phyloP scores from a whole-genome alignment of 805 yeast genomes.

The Spathaspora hagerdaliae region DNA sequence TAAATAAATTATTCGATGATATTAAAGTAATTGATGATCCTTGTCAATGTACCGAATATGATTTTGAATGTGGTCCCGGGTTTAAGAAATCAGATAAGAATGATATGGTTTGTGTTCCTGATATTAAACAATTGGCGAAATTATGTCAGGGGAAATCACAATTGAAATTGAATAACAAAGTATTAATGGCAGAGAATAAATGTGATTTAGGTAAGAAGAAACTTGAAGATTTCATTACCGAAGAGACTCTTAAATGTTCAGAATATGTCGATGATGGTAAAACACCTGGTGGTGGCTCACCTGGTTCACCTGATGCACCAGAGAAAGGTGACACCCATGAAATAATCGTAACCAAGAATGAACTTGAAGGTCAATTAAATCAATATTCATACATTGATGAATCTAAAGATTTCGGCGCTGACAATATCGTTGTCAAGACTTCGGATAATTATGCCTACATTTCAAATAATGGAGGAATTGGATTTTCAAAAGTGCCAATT shows the following conservation, averaged over 20 bases:
- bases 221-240: constrained; percentile 19
- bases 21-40: constrained; percentile 45
- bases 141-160: constrained; percentile 20
- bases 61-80: constrained; percentile 67
- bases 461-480: constrained; percentile 52
- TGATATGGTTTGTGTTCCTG: constrained; percentile 46
- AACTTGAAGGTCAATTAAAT: constrained; percentile 49
- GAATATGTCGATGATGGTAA: constrained; percentile 15
- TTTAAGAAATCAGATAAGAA: constrained; percentile 21
- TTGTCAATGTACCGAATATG: constrained; percentile 62
- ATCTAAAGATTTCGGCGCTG: constrained; percentile 28
- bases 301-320: neutral
- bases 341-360: constrained; percentile 36
- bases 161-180: constrained; percentile 35
- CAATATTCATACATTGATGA: constrained; percentile 63
- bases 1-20: too few relatives aligned
- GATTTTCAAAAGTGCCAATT: constrained; percentile 28
- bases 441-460: constrained; percentile 48
- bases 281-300: constrained; percentile 1
- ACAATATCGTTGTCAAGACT: constrained; percentile 55
- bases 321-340: constrained; percentile 11
- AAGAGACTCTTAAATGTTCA: constrained; percentile 32
- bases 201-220: constrained; percentile 32
- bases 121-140: constrained; percentile 16
- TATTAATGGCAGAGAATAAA: constrained; percentile 40